These are phyloP conservation scores for Phaeodactylum tricornutum DNA, from an alignment of 108 stramenopile genomes.

Conservation along the genomic window DNA sequence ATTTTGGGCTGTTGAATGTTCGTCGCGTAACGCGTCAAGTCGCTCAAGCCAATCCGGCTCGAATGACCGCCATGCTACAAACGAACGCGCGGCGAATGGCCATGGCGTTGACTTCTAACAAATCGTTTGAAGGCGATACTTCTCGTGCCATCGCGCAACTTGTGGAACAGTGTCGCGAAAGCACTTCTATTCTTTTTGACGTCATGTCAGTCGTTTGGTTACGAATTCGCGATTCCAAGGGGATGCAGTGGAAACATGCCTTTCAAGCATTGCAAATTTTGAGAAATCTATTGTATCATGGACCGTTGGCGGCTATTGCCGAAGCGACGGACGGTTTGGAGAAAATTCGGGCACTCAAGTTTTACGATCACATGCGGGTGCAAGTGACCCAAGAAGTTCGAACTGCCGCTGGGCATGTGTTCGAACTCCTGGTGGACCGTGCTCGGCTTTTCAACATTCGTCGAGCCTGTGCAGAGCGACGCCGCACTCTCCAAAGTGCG, in stretches of 20 bases:
- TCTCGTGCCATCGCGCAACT: slow-evolving; percentile 44
- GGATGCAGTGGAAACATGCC: slow-evolving; percentile 56
- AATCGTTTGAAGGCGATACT: slow-evolving; percentile 58
- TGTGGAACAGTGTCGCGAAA: slow-evolving; percentile 57
- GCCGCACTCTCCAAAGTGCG: slow-evolving; percentile 15
- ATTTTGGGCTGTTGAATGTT: slow-evolving; percentile 54
- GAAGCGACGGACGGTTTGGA: slow-evolving; percentile 79
- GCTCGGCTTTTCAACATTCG: slow-evolving; percentile 48
- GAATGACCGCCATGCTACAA: slow-evolving; percentile 28
- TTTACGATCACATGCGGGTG: slow-evolving; percentile 56
- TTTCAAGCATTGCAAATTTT: slow-evolving; percentile 62
- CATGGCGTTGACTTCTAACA: slow-evolving; percentile 67
- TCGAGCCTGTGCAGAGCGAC: slow-evolving; percentile 36
- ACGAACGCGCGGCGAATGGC: slow-evolving; percentile 45
- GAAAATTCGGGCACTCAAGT: slow-evolving; percentile 61
- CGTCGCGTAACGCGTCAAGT: slow-evolving; percentile 52
- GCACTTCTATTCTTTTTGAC: slow-evolving; percentile 48
- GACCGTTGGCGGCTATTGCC: slow-evolving; percentile 63
- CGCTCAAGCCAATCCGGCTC: slow-evolving; percentile 45
- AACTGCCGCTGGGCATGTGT: slow-evolving; percentile 47
- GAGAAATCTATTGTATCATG: slow-evolving; percentile 66
- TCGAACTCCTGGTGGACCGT: slow-evolving; percentile 58
- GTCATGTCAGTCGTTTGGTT: slow-evolving; percentile 82
- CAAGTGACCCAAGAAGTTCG: slow-evolving; percentile 46
- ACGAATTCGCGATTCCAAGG: slow-evolving; percentile 57